These are phyloP conservation scores for Pyrenochaeta sp. DNA, from an alignment of 2,329 filamentous ascomycete species.

Conservation along the genomic window DNA sequence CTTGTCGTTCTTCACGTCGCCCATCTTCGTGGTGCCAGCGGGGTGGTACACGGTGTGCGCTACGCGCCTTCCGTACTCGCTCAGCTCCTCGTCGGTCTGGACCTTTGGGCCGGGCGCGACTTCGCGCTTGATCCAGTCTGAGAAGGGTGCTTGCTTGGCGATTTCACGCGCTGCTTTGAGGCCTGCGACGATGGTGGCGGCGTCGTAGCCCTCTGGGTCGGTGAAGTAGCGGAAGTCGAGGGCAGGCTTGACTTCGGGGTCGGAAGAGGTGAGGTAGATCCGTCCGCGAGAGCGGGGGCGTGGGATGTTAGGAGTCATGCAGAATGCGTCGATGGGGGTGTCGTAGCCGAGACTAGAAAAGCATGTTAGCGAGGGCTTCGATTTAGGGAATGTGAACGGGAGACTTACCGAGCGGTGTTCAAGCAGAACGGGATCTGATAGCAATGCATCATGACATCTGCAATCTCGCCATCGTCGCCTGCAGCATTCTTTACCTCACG, in stretches of 20 bases:
- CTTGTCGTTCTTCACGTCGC: constrained; percentile 71
- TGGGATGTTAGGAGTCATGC: constrained; percentile 92
- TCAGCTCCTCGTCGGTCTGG: constrained; percentile 80
- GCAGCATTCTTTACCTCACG: constrained; percentile 76
- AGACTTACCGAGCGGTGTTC: constrained; percentile 73
- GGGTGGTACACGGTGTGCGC: constrained; percentile 93
- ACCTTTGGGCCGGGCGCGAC: constrained; percentile 78
- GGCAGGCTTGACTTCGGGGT: constrained; percentile 80
- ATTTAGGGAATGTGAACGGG: background rate
- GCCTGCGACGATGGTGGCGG: constrained; percentile 79
- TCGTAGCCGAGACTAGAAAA: constrained; percentile 71
- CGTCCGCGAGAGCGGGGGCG: constrained; percentile 80
- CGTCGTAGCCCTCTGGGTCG: constrained; percentile 84
- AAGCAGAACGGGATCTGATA: constrained; percentile 93
- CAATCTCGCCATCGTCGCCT: constrained; percentile 74
- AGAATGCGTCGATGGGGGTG: constrained; percentile 78
- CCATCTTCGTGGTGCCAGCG: constrained; percentile 91
- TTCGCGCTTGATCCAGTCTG: constrained; percentile 83
- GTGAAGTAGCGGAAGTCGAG: constrained; percentile 92
- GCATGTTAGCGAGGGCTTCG: constrained; percentile 11
- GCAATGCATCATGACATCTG: constrained; percentile 96
- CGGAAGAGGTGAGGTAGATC: constrained; percentile 77
- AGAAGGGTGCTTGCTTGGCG: constrained; percentile 78
- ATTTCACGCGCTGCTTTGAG: constrained; percentile 80
- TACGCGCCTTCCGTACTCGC: constrained; percentile 79